Base-by-base conservation (phyloP, 495 filamentous ascomycete species). In the Platismatia glauca region DNA sequence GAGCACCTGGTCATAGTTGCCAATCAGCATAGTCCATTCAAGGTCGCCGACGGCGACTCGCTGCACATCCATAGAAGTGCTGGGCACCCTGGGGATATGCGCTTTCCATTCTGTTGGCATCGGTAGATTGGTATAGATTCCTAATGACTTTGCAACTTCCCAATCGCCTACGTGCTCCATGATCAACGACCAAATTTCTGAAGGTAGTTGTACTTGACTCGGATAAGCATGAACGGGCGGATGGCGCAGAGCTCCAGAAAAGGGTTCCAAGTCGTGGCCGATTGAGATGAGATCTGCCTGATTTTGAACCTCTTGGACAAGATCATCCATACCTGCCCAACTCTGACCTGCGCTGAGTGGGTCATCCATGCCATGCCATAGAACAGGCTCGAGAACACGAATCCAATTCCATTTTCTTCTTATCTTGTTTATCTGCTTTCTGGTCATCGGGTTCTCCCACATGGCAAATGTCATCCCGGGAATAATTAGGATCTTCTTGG, bases 121-220 rank as follows among this genome's bases (percentile, higher is more conserved):
- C 20, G 83, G 79, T 9, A 96, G 75, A 52, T 79, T 90, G 7
- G 89, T 88, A 66, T 86, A 89, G 48, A 97, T 79, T 58, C 89
- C 85, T 16, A 97, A 79, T 3, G 88, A 85, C 57, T 82, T 86
- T 20, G 92, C 87, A 4, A 91, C 79, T 73, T 96, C 92, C 92
- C 92, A 97, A 70, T 97, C 92, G 20, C 83, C 83, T 20, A 90
- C 79, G 65, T 86, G 84, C 66, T 94, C 87, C 48, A 97, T 85
- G 31, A 97, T 87, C 55, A 89, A 87, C 34, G 88, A 83, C 91
- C 92, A 96, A 31, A 97, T 78, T 72, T 97, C 92, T 0, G 88
- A 83, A 1, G 92, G 92, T 0, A 97, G 75, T 22, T 64, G 62
- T 4, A 39, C 58, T 22, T 34, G 68, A 48, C 64, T 71, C 7